Evolutionary conservation across 306 rosid species (phyloP), one percentile per base, ranked within the genome.

Genomic region (Sophora flavescens): DNA sequence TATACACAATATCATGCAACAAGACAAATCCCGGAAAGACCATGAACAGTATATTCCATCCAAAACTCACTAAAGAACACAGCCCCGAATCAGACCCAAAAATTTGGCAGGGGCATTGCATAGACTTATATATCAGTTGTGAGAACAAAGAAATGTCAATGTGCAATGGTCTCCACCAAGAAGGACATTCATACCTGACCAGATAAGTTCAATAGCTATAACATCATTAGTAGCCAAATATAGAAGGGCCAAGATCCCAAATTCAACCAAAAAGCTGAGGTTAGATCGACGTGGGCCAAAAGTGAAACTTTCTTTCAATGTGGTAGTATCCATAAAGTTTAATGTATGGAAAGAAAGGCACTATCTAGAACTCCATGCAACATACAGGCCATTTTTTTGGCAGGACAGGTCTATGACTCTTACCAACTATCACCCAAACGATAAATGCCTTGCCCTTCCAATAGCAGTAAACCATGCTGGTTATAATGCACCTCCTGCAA

Each of bases 401-500:
- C 51, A 63, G 58, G 61, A 68, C 44, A 41, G 72, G 15, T 26
- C 36, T 70, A 57, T 39, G 62, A 75, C 17, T 63, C 96, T 87
- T 84, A 95, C 99, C 99, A 95, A 84, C 74, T 83, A 77, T 92
- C 96, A 65, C 96, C 97, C 88, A 95, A 86, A 16, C 97, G 97
- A 82, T 95, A 95, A 75, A 95, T 87, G 75, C 97, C 99, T 81
- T 90, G 91, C 63, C 99, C 99, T 84, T 92, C 99, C 80, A 92
- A 84, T 68, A 95, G 89, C 84, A 95, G 79, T 70, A 95, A 87
- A 53, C 99, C 97, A 39, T 95, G 99, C 87, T 92, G 97, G 86
- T 95, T 95, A 78, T 95, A 89, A 86, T 95, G 97, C 52, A 95
- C 96, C 87, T 92, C 99, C 99, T 95, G 86, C 75, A 77, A 68